Evolutionary conservation across 805 yeast genomes (phyloP), one percentile per base, ranked within the genome.

Genomic region (Candida chauliodis): DNA sequence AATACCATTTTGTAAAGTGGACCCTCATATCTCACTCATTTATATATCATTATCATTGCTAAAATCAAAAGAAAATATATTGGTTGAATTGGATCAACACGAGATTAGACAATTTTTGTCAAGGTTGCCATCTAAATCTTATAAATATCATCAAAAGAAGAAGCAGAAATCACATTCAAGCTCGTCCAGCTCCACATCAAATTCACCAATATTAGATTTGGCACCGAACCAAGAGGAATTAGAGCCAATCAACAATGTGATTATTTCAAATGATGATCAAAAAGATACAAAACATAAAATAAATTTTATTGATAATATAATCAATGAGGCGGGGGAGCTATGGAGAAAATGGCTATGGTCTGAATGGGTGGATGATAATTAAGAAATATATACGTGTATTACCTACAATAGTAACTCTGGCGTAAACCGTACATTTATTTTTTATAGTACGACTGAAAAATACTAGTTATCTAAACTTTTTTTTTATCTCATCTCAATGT

Each of bases 61-160:
- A 47, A 86, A 86, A 58, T 80, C 91, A 36, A 82, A 83, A 58
- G 90, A 84, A 49, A 78, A 78, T 48, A 78, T 84, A 27, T 69
- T 90, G 38, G 72, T 86, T 46, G 97, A 90, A 55, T 79, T 89
- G 46, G 98, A 90, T 52, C 95, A 87, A 55, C 80, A 85, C 46
- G 98, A 90, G 60, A 86, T 88, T 31, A 71, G 89, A 26, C 95
- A 89, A 54, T 79, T 79, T 47, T 69, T 90, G 44, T 77, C 78
- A 44, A 74, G 81, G 26, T 53, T 75, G 33, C 77, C 80, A 1
- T 69, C 79, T 10, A 67, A 67, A 43, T 61, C 68, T 11, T 59
- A 64, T 56, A 56, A 52, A 23, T 42, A 41, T 19, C 48, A 46
- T 18, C 44, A 44, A 27, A 41, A 45, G 32, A 25, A 35, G 28